Base-by-base conservation (phyloP, 768 basidiomycete genomes). In the Fistulinella prunicolor region DNA sequence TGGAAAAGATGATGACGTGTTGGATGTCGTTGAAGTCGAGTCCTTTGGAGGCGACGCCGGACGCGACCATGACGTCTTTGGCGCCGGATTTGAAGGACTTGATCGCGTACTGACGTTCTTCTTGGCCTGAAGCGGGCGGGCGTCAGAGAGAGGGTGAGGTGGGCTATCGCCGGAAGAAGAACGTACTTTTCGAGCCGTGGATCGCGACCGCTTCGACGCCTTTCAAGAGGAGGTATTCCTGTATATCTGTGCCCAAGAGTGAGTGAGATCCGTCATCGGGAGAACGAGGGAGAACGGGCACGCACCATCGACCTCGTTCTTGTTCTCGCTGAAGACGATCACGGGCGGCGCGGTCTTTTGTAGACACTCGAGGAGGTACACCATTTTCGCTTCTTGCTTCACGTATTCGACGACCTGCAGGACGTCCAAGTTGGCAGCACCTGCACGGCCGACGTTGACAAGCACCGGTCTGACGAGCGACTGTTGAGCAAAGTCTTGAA, bases 321-420 rank as follows among this genome's bases (percentile, higher is more conserved):
- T 99, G 73, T 95, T 98, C 65, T 99, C 96, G 55, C 89, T 93
- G 67, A 99, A 99, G 48, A 98, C 81, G 68, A 98, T 96, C 41
- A 95, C 94, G 2, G 96, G 96, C 7, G 96, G 96, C 1, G 96
- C 86, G 0, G 96, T 99, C 73, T 98, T 99, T 65, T 98, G 96
- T 52, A 99, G 69, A 66, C 94, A 97, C 68, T 99, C 96, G 39
- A 99, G 75, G 14, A 98, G 78, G 67, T 98, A 99, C 1, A 99
- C 94, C 96, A 98, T 98, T 70, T 99, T 99, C 0, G 96, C 96
- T 70, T 98, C 96, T 64, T 96, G 94, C 70, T 99, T 99, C 59
- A 99, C 96, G 59, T 96, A 98, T 71, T 99, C 96, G 19, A 98
- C 91, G 24, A 97, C 89, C 62, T 94, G 93, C 23, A 98, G 76